Evolutionary conservation across 2,329 filamentous ascomycete genomes (phyloP), one percentile per base, ranked within the genome.

Genomic region (Purpureocillium takamizusanense): DNA sequence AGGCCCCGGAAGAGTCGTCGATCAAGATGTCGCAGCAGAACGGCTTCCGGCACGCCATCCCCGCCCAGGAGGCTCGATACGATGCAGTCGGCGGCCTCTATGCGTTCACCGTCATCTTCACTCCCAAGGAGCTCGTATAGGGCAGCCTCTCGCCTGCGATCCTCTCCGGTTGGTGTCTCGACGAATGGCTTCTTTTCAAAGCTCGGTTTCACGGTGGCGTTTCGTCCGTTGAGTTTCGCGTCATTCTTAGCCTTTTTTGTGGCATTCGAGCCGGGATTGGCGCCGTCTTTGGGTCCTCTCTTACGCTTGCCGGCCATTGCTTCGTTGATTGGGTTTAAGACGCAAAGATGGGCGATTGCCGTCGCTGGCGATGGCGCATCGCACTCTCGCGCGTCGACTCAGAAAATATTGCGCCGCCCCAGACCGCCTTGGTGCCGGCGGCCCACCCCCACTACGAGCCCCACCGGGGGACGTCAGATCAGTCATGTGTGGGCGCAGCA

Each of bases 1-100:
- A 97, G 77, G 31, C 92, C 92, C 39, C 86, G 79, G 57, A 95
- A 86, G 29, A 98, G 69, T 18, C 83, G 74, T 54, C 76, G 75
- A 46, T 78, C 74, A 23, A 82, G 62, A 49, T 82, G 78, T 42
- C 75, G 65, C 47, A 69, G 58, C 12, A 82, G 62, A 3, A 75
- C 70, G 1, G 62, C 49, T 53, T 81, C 75, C 3, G 67, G 46
- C 4, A 70, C 71, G 25, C 63, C 62, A 15, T 73, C 60, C 32
- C 62, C 65, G 30, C 58, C 67, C 1, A 81, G 53, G 2, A 82
- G 65, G 7, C 70, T 70, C 0, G 71, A 72, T 6, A 81, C 59
- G 25, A 81, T 72, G 16, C 69, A 72, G 43, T 72, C 69, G 23
- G 76, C 78, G 7, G 78, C 77, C 16, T 66, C 61, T 18, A 81